Percentiles rank a stretch among this genome's conserved stretches.
Conservation (phyloP, 768 basidiomycete genomes). For the Strobilomyces echinocephalus region DNA sequence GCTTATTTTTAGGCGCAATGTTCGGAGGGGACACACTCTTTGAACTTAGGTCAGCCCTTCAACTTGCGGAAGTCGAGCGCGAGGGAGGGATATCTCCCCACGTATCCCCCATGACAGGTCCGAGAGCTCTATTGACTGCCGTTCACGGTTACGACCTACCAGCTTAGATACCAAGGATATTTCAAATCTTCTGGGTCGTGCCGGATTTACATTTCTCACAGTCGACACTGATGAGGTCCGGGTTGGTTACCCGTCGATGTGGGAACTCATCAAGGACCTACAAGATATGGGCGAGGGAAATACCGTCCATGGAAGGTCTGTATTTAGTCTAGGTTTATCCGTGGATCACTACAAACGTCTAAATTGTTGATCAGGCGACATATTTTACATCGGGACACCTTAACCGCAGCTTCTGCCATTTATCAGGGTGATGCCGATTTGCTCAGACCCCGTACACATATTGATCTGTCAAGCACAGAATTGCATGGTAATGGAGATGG, state of each 20-base stretch:
- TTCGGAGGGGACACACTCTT: conserved; percentile 96
- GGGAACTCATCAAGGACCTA: conserved; percentile 93
- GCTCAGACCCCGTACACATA: neutral
- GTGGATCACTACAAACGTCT: neutral
- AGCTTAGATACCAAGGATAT: conserved; percentile 81
- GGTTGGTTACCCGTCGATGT: conserved; percentile 90
- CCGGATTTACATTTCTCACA: conserved; percentile 90
- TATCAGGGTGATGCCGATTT: conserved; percentile 64
- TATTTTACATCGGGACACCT: conserved; percentile 74
- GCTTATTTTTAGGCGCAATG: conserved; percentile 91
- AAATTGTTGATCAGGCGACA: conserved; percentile 44
- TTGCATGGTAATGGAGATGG: conserved; percentile 83
- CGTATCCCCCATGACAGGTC: conserved; percentile 96
- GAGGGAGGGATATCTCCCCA: conserved; percentile 97
- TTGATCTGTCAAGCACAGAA: conserved; percentile 41
- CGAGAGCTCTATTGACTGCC: conserved; percentile 13
- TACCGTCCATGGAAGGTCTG: conserved; percentile 78
- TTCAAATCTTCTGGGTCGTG: conserved; percentile 86
- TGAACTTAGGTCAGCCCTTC: conserved; percentile 90
- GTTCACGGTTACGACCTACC: conserved; percentile 3
- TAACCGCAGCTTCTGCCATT: conserved; percentile 87
- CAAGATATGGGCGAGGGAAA: conserved; percentile 95
- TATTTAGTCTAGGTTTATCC: neutral
- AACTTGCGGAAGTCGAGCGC: conserved; percentile 89
- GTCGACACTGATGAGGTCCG: conserved; percentile 93